Base-by-base conservation (phyloP, 106 monocot genomes). In the Platanthera zijinensis region DNA sequence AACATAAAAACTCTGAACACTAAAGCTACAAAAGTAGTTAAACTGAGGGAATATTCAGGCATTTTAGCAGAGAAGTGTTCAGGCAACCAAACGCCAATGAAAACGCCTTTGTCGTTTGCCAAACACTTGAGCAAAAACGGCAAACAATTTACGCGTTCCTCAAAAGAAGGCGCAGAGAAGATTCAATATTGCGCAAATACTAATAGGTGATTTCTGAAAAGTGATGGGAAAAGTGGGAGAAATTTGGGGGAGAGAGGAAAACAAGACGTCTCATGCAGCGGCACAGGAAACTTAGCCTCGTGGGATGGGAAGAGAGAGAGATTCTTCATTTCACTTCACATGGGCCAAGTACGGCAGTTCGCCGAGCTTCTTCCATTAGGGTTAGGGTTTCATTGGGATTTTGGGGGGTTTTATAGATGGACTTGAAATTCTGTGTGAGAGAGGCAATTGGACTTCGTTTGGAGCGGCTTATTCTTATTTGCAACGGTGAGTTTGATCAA, bases 251-350 rank as follows among this genome's bases (percentile, higher is more conserved):
- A 10, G 19, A 10, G 52, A 52, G 52, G 69, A 70, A 70, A 70
- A 45, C 69, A 70, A 48, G 69, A 70, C 70, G 6, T 47, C 70
- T 46, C 70, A 48, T 70, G 25, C 39, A 2, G 70, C 45, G 17
- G 70, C 47, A 70, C 70, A 70, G 70, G 48, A 17, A 3, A 39
- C 17, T 70, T 17, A 15, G 48, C 70, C 70, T 70, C 70, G 70
- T 70, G 47, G 48, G 0, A 46, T 46, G 69, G 47, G 46, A 70
- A 13, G 46, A 2, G 32, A 0, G 70, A 7, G 70, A 48, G 70
- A 48, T 70, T 48, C 70, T 48, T 30, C 32, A 32, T 2, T 32
- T 32, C n/a, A n/a, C n/a, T 8, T 7, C 69, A 70, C 69, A 48
- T 70, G 69, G 68, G 47, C 48, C 1, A 45, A 25, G 10, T 9